Evolutionary conservation across 2,329 filamentous ascomycete species (phyloP), one percentile per base, ranked within the genome.

Genomic region (Plenodomus lindquistii): DNA sequence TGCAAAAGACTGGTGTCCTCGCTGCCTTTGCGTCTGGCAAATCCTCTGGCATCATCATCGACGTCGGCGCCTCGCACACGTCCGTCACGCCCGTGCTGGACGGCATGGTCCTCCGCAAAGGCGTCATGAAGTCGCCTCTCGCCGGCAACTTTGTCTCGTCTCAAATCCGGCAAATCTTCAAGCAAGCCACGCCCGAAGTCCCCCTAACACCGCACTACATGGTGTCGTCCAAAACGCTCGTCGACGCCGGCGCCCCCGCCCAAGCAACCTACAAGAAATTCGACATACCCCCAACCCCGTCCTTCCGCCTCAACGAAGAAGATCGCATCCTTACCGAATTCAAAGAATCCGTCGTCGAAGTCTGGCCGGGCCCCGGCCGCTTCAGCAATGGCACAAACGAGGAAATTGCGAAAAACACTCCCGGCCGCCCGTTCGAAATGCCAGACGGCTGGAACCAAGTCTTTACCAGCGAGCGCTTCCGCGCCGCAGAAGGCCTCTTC

Each of bases 371-470:
- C 0, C 89, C 89, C 0, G 86, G 86, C 50, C 82, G 85, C 52
- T 85, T 91, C 63, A 72, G 71, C 67, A 60, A 65, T 46, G 66
- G 68, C 20, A 74, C 77, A 4, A 95, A 93, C 69, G 85, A 94
- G 67, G 92, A 97, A 36, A 79, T 85, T 40, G 86, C 86, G 48
- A 86, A 83, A 69, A 80, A 76, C 37, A 85, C 86, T 56, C 89
- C 91, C 1, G 89, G 90, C 35, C 87, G 91, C 43, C 88, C 94
- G 10, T 99, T 97, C 66, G 94, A 99, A 77, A 94, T 99, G 83
- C 94, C 94, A 9, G 91, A 97, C 69, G 94, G 94, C 42, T 92
- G 88, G 77, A 99, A 97, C 77, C 89, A 96, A 72, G 88, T 96
- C 75, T 99, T 96, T 79, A 87, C 89, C 54, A 82, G 87, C 46